Conservation (phyloP, 2,329 filamentous ascomycete species). For the Ascochyta pisi region DNA sequence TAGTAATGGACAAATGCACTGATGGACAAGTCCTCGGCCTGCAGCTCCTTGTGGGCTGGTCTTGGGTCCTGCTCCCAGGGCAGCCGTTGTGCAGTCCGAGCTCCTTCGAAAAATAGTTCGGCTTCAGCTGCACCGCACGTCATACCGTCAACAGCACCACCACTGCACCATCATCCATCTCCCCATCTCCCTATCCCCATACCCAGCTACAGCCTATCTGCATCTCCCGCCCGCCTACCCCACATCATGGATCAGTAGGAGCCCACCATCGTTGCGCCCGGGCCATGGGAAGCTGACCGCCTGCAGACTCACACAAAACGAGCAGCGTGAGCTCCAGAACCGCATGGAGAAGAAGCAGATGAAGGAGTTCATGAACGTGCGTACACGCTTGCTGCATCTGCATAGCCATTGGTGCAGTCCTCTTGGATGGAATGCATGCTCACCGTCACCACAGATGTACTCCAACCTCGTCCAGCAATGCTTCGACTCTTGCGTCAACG, state of each 20-base stretch:
- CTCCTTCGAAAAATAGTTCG: slow-evolving; percentile 5
- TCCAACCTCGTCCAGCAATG: slow-evolving; percentile 82
- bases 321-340: slow-evolving; percentile 91
- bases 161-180: neutral
- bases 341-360: slow-evolving; percentile 98
- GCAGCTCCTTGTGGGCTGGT: slow-evolving; percentile 2
- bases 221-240: neutral
- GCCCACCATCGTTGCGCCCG: neutral
- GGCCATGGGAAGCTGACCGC: slow-evolving; percentile 20
- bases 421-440: neutral
- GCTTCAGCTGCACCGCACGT: slow-evolving; percentile 15
- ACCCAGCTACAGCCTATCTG: neutral
- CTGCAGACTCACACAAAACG: slow-evolving; percentile 71
- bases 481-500: slow-evolving; percentile 96
- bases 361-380: slow-evolving; percentile 97
- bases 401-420: slow-evolving; percentile 3
- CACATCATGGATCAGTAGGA: slow-evolving; percentile 49
- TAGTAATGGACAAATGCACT: neutral
- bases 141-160: slow-evolving; percentile 18
- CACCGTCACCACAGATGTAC: slow-evolving; percentile 63
- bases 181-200: neutral
- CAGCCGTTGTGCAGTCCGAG: slow-evolving; percentile 3
- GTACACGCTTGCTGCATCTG: slow-evolving; percentile 44
- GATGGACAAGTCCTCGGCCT: slow-evolving; percentile 7
- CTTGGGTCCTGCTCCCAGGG: neutral